phyloP scores from a whole-genome alignment of 176 grass and related monocot species.

The Musa schizocarpa region DNA sequence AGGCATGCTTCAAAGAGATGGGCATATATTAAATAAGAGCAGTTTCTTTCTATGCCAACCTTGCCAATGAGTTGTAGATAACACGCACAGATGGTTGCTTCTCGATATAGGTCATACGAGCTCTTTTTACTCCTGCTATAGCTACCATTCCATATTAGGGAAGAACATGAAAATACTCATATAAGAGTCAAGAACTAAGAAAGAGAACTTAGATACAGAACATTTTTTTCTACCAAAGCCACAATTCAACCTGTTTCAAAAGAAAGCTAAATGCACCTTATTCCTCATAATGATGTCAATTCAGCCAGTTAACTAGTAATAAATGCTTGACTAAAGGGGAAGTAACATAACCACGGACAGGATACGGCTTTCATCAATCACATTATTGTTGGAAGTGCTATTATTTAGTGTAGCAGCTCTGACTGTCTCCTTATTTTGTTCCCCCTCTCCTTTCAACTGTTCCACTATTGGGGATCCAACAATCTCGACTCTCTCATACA shows the following conservation, averaged over 20 bases:
- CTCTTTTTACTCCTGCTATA: conserved; percentile 69
- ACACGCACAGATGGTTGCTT: conserved; percentile 59
- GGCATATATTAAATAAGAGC: background rate
- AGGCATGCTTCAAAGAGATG: background rate
- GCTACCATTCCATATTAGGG: conserved; percentile 61
- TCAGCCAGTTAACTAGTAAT: background rate
- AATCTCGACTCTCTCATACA: conserved; percentile 27
- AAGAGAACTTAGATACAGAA: background rate
- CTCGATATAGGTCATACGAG: conserved; percentile 33
- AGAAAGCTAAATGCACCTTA: no score
- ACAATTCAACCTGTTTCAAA: background rate
- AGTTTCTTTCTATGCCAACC: background rate
- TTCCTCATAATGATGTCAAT: no score
- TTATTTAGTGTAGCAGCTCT: conserved; percentile 7
- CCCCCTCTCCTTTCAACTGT: conserved; percentile 12
- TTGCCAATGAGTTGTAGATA: conserved; percentile 58
- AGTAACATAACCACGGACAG: conserved; percentile 30
- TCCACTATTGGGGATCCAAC: conserved; percentile 2
- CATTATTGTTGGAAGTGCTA: conserved; percentile 16
- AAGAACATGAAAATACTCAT: conserved; percentile 23
- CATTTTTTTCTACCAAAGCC: background rate
- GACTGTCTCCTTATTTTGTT: conserved; percentile 10
- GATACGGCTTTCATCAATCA: conserved; percentile 63
- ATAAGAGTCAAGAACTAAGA: background rate
- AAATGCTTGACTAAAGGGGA: conserved; percentile 7